Base-by-base conservation (phyloP, 371 early-diverging fungal genomes). In the Mucor velutinosus region DNA sequence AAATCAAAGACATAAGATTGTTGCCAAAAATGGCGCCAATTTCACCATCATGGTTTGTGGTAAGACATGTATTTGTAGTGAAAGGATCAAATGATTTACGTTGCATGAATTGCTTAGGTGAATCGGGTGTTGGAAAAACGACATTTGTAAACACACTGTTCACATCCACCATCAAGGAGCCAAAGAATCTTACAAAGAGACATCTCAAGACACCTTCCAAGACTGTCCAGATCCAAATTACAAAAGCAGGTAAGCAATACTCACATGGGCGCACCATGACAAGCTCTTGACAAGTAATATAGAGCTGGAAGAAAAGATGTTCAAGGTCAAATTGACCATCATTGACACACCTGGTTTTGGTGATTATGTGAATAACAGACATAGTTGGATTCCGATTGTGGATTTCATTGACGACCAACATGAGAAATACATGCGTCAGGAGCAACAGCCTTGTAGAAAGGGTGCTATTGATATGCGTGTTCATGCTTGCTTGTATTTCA, bases 241-340 rank as follows among this genome's bases (percentile, higher is more conserved):
- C 94, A 70, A 92, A 94, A 73, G 95, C 56, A 56, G 56, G 56
- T 60, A 60, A 58, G n/a, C 32, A 23, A 47, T 21, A 35, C 47
- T 11, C 35, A 15, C 25, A 23, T 35, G 8, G 8, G 10, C n/a
- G 25, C 23, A 14, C 8, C 21, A 37, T 0, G 10, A 45, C 61
- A 29, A 15, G 37, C 25, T 62, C 47, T 30, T 6, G 12, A 51
- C 51, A 51, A 11, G 51, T n/a, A 15, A 8, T 6, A 17, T 80
- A 93, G 97, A 95, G 71, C 85, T 98, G 62, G 97, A 97, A 81
- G 99, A 98, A 82, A 96, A 97, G 81, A 93, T 92, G 80, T 97
- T 98, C 86, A 90, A 90, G 58, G 96, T 97, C 66, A 93, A 95
- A 65, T 83, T 98, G 71, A 94, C 90, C 47, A 92, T 97, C 41